phyloP scores from a whole-genome alignment of 257 asterid species.

The Solanum dulcamara region DNA sequence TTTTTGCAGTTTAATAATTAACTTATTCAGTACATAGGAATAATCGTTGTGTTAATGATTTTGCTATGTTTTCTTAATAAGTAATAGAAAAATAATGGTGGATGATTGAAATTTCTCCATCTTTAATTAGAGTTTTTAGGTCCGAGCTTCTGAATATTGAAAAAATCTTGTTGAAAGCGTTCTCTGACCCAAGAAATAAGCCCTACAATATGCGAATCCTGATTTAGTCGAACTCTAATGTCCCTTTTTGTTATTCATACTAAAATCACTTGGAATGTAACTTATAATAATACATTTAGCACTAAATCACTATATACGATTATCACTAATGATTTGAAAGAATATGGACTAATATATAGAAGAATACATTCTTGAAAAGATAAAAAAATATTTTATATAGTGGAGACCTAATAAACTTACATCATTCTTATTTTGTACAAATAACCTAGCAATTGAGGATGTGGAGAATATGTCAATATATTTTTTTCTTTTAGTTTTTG shows the following conservation, averaged over 20 bases:
- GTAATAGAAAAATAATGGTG: too few species aligned
- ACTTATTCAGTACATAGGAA: not conserved
- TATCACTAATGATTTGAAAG: not conserved
- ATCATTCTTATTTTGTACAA: not conserved
- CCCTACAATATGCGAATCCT: not conserved
- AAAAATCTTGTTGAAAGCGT: too few species aligned
- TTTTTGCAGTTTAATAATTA: not conserved
- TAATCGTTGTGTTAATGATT: not conserved
- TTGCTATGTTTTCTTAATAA: not conserved
- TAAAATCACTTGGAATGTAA: not conserved
- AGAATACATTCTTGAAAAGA: not conserved
- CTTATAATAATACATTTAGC: not conserved
- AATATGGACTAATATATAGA: not conserved
- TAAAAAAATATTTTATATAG: not conserved
- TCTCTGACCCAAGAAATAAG: too few species aligned
- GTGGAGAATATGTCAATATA: not conserved
- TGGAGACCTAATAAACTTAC: too few species aligned
- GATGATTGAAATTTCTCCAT: too few species aligned
- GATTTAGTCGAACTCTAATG: too few species aligned
- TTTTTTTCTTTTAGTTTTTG: not conserved
- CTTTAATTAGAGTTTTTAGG: too few species aligned
- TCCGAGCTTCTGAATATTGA: not conserved
- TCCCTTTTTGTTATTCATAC: not conserved
- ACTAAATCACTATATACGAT: not conserved
- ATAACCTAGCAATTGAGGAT: not conserved